Evolutionary conservation across 768 basidiomycete genomes (phyloP), one percentile per base, ranked within the genome.

Genomic region (Termitomyces heimii): DNA sequence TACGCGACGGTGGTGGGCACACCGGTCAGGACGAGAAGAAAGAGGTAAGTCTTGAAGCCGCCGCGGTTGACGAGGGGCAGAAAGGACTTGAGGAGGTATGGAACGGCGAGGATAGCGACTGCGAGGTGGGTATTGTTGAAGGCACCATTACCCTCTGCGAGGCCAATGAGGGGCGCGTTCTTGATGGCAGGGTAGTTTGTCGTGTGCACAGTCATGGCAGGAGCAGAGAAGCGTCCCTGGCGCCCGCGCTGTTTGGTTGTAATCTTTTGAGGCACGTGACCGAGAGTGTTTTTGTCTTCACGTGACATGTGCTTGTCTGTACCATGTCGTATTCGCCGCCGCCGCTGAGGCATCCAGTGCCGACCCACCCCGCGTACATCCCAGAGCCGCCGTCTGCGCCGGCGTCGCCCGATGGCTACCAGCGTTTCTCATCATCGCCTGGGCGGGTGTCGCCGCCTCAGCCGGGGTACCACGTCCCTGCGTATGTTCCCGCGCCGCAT

Each of bases 71-170:
- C 82, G 60, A 96, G 70, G 35, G 94, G 94, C 32, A 92, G 72
- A 66, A 90, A 74, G 54, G 84, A 82, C 69, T 95, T 95, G 71
- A 96, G 71, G 58, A 97, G 34, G 75, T 84, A 96, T 13, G 97
- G 94, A 18, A 92, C 83, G 66, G 82, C 78, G 63, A 98, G 67
- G 69, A 98, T 78, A 68, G 86, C 78, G 18, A 76, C 81, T 10
- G 85, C 90, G 60, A 98, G 85, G 55, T 93, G 89, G 58, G 72
- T 57, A 67, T 96, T 96, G 70, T 77, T 85, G 77, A 95, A 96
- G 56, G 82, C 77, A 63, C 87, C 89, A 67, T 88, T 94, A 47
- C 93, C 94, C 73, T 94, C 92, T 2, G 82, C 89, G 52, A 93
- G 84, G 57, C 89, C 89, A 44, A 86, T 75, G 60, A 91, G 73